Evolutionary conservation across 306 rosid species (phyloP), one percentile per base, ranked within the genome.

Genomic region (Vicia faba): DNA sequence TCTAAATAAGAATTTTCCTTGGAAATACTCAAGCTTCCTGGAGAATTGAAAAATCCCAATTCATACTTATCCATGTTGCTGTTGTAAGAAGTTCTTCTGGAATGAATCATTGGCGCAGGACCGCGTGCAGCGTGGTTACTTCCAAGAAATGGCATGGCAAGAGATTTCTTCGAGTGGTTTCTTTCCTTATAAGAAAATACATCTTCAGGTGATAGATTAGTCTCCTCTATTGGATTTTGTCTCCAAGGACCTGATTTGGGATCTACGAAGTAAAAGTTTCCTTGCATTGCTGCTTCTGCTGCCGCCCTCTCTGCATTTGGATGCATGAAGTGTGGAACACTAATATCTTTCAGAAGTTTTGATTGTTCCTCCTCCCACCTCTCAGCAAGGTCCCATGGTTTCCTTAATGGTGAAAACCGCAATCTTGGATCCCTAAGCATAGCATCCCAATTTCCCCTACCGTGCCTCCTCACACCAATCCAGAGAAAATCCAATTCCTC

Each of bases 401-500:
- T 62, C 79, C 80, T 83, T 62, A 79, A 60, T 51, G 85, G 70
- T 11, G 84, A 83, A 74, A 87, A 87, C 56, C 70, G 82, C 71
- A 87, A 64, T 67, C 83, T 81, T 15, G 85, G 88, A 74, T 87
- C 95, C 77, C 79, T 83, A 49, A 87, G 63, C 81, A 87, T 85
- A 28, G 88, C 85, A 62, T 72, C 81, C 95, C 90, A 87, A 68
- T 85, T 85, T 61, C 80, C 85, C 81, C 76, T 70, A 61, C 90
- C 86, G 50, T 83, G 81, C 75, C 88, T 85, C 69, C 95, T 85
- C 67, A 88, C 85, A 58, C 95, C 95, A 59, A 88, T 80, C 95
- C 95, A 88, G 12, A 85, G 80, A 77, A 53, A 83, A 83, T 88
- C 95, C 74, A 88, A 74, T 81, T 88, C 95, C 82, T 88, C 95